Percentiles rank a stretch among this genome's conserved stretches.
Evolutionary conservation across 306 rosid genomes (phyloP).

Genomic region (Clitoria ternatea): DNA sequence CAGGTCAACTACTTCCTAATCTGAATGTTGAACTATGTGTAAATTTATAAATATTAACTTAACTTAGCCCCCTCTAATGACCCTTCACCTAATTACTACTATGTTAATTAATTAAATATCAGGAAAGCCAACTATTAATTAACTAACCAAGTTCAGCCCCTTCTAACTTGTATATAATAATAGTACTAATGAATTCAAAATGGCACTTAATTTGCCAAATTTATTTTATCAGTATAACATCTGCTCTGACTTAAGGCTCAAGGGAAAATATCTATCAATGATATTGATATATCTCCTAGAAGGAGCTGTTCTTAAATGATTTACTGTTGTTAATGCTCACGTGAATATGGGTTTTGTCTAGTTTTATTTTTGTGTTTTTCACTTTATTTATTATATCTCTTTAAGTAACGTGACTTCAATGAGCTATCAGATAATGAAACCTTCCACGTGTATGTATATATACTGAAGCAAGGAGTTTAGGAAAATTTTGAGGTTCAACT

Average conservation of each 20-base stretch:
- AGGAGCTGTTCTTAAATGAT: neutral
- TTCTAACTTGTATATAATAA: too few species aligned
- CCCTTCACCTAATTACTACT: neutral
- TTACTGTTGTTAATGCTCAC: conserved; percentile 21
- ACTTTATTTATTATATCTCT: conserved; percentile 30
- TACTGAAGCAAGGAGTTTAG: conserved; percentile 9
- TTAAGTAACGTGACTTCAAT: conserved; percentile 42
- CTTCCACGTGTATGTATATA: neutral
- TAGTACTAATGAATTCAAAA: too few species aligned
- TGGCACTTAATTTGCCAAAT: neutral
- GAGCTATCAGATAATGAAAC: neutral
- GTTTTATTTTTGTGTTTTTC: conserved; percentile 7
- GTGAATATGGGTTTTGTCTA: conserved; percentile 36
- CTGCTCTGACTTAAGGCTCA: too few species aligned
- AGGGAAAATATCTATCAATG: too few species aligned
- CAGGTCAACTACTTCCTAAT: neutral
- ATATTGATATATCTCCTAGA: neutral
- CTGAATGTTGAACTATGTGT: neutral
- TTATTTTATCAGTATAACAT: too few species aligned
- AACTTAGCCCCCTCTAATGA: neutral
- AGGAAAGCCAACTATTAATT: too few species aligned
- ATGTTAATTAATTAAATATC: too few species aligned
- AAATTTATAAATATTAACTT: neutral
- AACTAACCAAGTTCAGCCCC: too few species aligned
- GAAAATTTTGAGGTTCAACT: neutral